phyloP scores from a whole-genome alignment of 352 stramenopile species.

The Globisporangium nodosum region DNA sequence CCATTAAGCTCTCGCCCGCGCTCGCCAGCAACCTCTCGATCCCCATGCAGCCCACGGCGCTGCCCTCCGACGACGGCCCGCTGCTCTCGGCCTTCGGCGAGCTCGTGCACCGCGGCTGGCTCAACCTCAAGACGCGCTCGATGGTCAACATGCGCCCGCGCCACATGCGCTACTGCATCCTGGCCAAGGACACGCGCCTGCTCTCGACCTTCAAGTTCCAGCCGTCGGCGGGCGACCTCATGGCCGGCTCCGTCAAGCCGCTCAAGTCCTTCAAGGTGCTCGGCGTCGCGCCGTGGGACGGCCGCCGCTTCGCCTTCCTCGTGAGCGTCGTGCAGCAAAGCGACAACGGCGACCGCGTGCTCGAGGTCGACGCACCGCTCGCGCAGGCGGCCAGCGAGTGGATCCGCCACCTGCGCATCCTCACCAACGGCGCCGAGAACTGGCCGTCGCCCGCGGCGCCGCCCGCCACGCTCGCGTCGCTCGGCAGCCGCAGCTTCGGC shows the following conservation, averaged over 20 bases:
- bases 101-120: slow-evolving; percentile 73
- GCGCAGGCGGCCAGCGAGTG: slow-evolving; percentile 59
- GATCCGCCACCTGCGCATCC: slow-evolving; percentile 57
- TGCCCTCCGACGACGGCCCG: slow-evolving; percentile 47
- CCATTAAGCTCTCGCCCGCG: slow-evolving; percentile 17
- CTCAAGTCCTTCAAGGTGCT: slow-evolving; percentile 64
- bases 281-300: slow-evolving; percentile 65
- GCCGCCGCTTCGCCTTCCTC: slow-evolving; percentile 68
- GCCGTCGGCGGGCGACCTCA: slow-evolving; percentile 61
- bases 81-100: slow-evolving; percentile 56
- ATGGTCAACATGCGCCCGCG: slow-evolving; percentile 81
- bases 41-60: slow-evolving; percentile 44
- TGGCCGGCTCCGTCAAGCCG: slow-evolving; percentile 50
- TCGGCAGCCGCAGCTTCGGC: slow-evolving; percentile 12
- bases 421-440: slow-evolving; percentile 42
- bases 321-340: slow-evolving; percentile 63
- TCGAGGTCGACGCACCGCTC: slow-evolving; percentile 66
- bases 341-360: slow-evolving; percentile 69
- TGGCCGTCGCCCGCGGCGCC: slow-evolving; percentile 15
- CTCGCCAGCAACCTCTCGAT: slow-evolving; percentile 14
- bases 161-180: slow-evolving; percentile 83
- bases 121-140: slow-evolving; percentile 84
- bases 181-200: slow-evolving; percentile 50
- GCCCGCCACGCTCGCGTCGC: slow-evolving; percentile 17
- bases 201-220: slow-evolving; percentile 87